Base-by-base conservation (phyloP, 1,284 basidiomycete species). In the Malassezia arunalokei region DNA sequence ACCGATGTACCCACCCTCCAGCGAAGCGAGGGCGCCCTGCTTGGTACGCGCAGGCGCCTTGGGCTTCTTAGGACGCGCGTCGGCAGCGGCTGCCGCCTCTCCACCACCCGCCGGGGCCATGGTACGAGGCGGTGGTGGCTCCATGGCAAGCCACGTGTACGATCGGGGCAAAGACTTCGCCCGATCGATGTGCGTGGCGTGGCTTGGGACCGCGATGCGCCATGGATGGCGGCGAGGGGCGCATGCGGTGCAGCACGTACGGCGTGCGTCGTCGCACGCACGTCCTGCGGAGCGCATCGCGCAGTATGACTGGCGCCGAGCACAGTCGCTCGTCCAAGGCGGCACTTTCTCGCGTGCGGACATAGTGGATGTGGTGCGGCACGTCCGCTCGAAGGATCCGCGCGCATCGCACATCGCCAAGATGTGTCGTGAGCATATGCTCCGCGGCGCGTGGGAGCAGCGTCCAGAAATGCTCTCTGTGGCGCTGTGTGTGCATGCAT, bases 1-100 rank as follows among this genome's bases (percentile, higher is more conserved):
- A 28, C 64, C 64, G 30, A 66, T 66, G n/a, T 56, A 61, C 6
- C 64, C 64, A 5, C 64, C 64, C 5, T 57, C 42, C 17, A 55
- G 35, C 7, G 42, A 43, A 0, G 47, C n/a, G 3, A 55, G 49
- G 0, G 53, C 48, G 15, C 43, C 48, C 12, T 50, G 48, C 29
- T 48, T 48, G 5, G 47, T 42, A 5, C 53, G 53, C 15, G 47
- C 43, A 3, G 52, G 40, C 15, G 48, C 49, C n/a, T 11, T 44
- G 6, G 47, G 51, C 17, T 47, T 47, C 11, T 27, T 24, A 4
- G 20, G 20, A 24, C 20, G 20, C 20, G 20, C 20, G 20, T 24
- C 20, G 20, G 20, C 20, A 3, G 28, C 20, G 3, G 38, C 11
- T 31, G 7, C 5, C 37, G 46, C 15, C 29, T 11, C 3, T 40